Conservation (phyloP, 163 green algal genomes). For the Chlorella variabilis region DNA sequence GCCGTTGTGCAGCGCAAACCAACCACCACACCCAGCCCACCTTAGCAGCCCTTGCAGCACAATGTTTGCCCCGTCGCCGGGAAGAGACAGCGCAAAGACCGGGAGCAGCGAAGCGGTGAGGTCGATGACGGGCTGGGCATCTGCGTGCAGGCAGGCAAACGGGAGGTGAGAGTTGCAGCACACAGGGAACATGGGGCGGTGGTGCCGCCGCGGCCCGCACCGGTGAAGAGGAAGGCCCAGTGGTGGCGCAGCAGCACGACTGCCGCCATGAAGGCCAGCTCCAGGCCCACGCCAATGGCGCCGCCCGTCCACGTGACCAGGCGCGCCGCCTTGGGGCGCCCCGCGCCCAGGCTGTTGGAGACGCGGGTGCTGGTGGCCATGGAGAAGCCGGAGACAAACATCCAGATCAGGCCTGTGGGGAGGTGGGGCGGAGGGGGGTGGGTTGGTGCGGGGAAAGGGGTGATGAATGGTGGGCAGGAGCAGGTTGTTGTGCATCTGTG, state of each 20-base stretch:
- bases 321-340: neutral
- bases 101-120: slow-evolving; percentile 21
- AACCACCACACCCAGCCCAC: neutral
- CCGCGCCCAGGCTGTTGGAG: neutral
- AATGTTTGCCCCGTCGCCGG: slow-evolving; percentile 31
- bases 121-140: slow-evolving; percentile 1
- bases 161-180: neutral
- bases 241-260: neutral
- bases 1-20: too few relatives aligned
- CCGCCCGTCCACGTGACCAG: neutral
- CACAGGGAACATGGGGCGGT: neutral
- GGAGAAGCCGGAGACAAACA: neutral
- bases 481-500: too few relatives aligned
- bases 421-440: too few relatives aligned
- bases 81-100: slow-evolving; percentile 25
- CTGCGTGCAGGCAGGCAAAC: neutral
- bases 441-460: too few relatives aligned
- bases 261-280: neutral
- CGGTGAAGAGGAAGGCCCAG: neutral
- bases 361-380: neutral
- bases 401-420: too few relatives aligned
- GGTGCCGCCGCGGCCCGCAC: too few relatives aligned
- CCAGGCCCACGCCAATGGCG: neutral
- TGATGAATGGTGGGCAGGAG: too few relatives aligned
- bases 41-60: slow-evolving; percentile 37